These are phyloP conservation scores for Thelonectria rubi DNA, from an alignment of 2,329 filamentous ascomycete genomes.

Conservation along the genomic window DNA sequence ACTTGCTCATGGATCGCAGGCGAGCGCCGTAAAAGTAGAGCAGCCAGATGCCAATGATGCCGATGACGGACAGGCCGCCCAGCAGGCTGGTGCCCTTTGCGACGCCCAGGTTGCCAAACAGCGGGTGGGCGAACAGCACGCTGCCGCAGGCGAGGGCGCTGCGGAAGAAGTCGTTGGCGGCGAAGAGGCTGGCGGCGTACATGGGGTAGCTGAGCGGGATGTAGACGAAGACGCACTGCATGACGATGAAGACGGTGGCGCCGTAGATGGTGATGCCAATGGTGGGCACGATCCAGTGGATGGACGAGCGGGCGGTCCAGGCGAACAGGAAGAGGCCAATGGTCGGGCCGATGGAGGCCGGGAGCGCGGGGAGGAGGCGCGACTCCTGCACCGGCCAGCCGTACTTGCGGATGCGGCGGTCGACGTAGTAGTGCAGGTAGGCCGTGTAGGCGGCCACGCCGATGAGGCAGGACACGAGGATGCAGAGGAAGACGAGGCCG, in stretches of 20 bases:
- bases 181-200: slow-evolving; percentile 68
- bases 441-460: slow-evolving; percentile 58
- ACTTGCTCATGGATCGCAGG: slow-evolving; percentile 65
- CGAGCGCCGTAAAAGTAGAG: slow-evolving; percentile 66
- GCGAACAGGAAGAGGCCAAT: slow-evolving; percentile 70
- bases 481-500: slow-evolving; percentile 68
- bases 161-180: slow-evolving; percentile 68
- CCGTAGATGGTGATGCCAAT: slow-evolving; percentile 67
- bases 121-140: slow-evolving; percentile 67
- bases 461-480: slow-evolving; percentile 65
- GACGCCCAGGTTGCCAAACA: slow-evolving; percentile 68
- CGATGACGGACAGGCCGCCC: slow-evolving; percentile 62
- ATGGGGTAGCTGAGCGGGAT: slow-evolving; percentile 64
- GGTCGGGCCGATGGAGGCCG: slow-evolving; percentile 61
- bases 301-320: slow-evolving; percentile 61
- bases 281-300: slow-evolving; percentile 65
- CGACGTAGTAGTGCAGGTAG: slow-evolving; percentile 63
- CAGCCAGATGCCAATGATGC: slow-evolving; percentile 66
- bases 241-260: slow-evolving; percentile 61
- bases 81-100: slow-evolving; percentile 65
- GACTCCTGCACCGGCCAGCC: slow-evolving; percentile 63
- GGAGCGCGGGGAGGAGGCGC: slow-evolving; percentile 64
- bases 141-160: slow-evolving; percentile 67
- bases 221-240: slow-evolving; percentile 70
- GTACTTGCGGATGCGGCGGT: slow-evolving; percentile 57